Evolutionary conservation across 2,329 filamentous ascomycete species (phyloP).

Genomic region (Elsinoe batatas): DNA sequence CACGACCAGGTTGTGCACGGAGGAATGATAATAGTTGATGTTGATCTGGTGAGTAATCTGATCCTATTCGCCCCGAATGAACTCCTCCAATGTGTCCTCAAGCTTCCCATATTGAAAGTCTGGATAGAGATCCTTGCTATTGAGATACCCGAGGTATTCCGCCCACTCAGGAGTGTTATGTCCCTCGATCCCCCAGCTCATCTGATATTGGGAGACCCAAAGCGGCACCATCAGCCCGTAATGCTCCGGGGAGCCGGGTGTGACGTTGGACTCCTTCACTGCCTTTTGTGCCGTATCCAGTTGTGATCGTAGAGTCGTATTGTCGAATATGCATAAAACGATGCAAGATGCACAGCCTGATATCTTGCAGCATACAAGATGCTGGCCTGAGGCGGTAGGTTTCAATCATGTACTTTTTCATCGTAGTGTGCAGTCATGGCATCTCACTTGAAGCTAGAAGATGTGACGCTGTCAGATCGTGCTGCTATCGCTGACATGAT

Average conservation of each 20-base stretch:
- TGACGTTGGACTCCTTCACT: not conserved
- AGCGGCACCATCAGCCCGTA: not conserved
- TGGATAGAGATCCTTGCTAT: conserved; percentile 45
- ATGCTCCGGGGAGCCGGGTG: not conserved
- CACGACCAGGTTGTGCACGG: too few relatives aligned
- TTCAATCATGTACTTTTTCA: not conserved
- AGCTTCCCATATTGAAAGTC: conserved; percentile 36
- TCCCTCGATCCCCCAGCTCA: conserved; percentile 40
- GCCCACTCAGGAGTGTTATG: conserved; percentile 47
- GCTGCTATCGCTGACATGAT: not conserved
- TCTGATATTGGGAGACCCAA: conserved; percentile 32
- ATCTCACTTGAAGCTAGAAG: not conserved
- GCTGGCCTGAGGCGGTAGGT: not conserved
- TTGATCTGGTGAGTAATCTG: too few relatives aligned
- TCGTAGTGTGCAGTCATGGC: not conserved
- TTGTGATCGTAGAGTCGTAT: not conserved
- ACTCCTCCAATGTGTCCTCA: conserved; percentile 16
- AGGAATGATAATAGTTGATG: too few relatives aligned
- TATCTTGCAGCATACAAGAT: not conserved
- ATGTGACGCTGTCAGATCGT: not conserved
- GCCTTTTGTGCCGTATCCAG: not conserved
- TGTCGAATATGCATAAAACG: not conserved
- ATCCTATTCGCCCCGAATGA: not conserved
- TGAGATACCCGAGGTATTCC: conserved; percentile 41
- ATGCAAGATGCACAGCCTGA: not conserved